phyloP scores from a whole-genome alignment of 2,329 filamentous ascomycete species.

The Aspergillus flavus region DNA sequence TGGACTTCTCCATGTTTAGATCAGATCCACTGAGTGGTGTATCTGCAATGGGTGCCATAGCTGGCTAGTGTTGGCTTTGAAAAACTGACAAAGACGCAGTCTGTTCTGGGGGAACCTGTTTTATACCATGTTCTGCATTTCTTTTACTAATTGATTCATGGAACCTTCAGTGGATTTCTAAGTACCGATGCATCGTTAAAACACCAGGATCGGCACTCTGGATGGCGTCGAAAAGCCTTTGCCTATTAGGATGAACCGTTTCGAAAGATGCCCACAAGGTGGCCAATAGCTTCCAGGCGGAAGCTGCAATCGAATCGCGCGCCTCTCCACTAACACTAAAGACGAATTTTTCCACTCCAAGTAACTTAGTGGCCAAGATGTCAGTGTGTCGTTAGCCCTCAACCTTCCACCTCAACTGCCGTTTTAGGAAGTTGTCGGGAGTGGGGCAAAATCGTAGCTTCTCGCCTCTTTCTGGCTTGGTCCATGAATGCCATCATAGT shows the following conservation, averaged over 20 bases:
- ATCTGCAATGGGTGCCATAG: neutral
- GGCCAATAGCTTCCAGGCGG: neutral
- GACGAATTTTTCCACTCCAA: neutral
- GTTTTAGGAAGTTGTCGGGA: constrained; percentile 27
- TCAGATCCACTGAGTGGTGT: constrained; percentile 1
- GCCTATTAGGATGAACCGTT: neutral
- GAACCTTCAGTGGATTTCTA: neutral
- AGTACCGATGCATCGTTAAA: neutral
- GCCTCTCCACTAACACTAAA: neutral
- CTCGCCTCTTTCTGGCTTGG: neutral
- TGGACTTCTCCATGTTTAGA: neutral
- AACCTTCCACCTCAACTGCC: constrained; percentile 16
- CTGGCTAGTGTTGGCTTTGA: neutral
- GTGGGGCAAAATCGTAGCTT: constrained; percentile 18
- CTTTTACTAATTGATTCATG: neutral
- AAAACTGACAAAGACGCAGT: neutral
- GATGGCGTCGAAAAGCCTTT: neutral
- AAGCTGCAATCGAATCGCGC: neutral
- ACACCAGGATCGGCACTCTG: neutral
- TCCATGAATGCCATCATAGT: neutral
- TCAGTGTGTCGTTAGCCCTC: neutral
- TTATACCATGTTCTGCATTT: neutral
- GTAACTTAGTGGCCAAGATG: neutral
- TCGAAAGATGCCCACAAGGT: neutral
- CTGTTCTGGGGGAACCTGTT: neutral